These are phyloP conservation scores for Clausena lansium DNA, from an alignment of 345 rosid genomes.

Conservation along the genomic window DNA sequence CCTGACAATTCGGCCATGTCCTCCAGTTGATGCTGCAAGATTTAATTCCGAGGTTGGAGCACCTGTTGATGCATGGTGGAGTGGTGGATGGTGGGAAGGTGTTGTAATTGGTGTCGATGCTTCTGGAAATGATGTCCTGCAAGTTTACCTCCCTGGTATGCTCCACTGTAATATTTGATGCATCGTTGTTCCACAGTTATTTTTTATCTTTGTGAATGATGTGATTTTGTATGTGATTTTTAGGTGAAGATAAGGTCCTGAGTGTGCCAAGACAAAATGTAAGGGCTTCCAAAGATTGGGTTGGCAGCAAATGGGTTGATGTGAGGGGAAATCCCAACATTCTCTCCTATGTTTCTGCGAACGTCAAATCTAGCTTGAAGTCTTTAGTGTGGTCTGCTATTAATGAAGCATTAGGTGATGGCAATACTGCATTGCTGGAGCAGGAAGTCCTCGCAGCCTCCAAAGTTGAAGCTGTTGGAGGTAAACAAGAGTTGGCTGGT, in stretches of 20 bases:
- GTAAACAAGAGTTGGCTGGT: conserved; percentile 5
- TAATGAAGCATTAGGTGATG: conserved; percentile 3
- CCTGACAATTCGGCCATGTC: conserved; percentile 38
- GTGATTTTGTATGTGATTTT: neutral
- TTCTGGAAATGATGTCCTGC: conserved; percentile 20
- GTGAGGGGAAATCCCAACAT: conserved; percentile 31
- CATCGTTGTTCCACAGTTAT: neutral
- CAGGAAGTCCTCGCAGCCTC: neutral
- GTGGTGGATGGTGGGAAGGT: conserved; percentile 63
- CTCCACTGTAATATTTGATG: neutral
- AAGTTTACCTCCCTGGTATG: conserved; percentile 48
- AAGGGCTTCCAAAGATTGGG: conserved; percentile 48
- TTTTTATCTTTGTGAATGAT: conserved; percentile 4
- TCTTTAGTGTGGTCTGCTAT: neutral
- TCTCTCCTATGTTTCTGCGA: conserved; percentile 20
- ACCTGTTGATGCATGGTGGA: conserved; percentile 51
- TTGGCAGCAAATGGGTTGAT: conserved; percentile 41
- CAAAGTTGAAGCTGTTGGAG: conserved; percentile 12
- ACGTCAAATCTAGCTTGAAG: conserved; percentile 11
- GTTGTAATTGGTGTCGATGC: conserved; percentile 22
- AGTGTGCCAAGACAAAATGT: conserved; percentile 25
- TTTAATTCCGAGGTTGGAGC: conserved; percentile 28
- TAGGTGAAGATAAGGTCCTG: conserved; percentile 38
- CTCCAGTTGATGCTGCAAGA: conserved; percentile 19
- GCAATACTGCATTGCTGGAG: conserved; percentile 13